Percentiles rank a stretch among this genome's conserved stretches.
Evolutionary conservation across 2,329 filamentous ascomycete genomes (phyloP).

Genomic region (Ceratocystis smalleyi): DNA sequence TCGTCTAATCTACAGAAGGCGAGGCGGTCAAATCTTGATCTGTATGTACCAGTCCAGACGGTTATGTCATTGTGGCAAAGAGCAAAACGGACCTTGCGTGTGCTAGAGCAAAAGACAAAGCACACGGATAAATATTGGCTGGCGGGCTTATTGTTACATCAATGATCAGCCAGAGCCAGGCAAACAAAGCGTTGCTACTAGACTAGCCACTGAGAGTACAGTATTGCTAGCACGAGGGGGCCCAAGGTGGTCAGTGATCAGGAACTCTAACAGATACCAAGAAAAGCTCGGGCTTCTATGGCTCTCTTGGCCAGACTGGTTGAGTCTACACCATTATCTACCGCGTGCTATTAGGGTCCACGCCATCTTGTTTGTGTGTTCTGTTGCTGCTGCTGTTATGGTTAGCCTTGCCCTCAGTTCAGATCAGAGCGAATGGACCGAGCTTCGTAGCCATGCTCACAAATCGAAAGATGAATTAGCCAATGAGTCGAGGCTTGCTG

Average conservation of each 20-base stretch:
- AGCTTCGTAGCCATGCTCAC: not conserved
- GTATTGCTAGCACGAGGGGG: constrained; percentile 2
- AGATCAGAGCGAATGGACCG: constrained; percentile 1
- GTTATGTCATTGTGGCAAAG: not conserved
- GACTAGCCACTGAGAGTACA: not conserved
- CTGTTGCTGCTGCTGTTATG: not conserved
- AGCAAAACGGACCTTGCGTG: not conserved
- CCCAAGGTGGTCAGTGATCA: not conserved
- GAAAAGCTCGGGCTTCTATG: not conserved
- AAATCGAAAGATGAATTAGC: constrained; percentile 3
- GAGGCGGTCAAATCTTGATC: no score
- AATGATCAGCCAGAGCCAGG: not conserved
- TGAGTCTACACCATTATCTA: not conserved
- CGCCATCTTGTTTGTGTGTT: not conserved
- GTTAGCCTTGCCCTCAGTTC: not conserved
- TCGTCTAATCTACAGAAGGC: not conserved
- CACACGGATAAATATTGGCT: not conserved
- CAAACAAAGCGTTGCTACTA: not conserved
- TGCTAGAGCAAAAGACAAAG: not conserved
- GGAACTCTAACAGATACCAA: not conserved
- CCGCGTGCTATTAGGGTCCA: not conserved
- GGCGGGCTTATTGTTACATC: not conserved
- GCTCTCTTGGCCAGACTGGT: not conserved
- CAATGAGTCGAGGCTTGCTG: not conserved
- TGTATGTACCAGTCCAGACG: not conserved